Base-by-base conservation (phyloP, 2,329 filamentous ascomycete genomes). In the Aureobasidium mangrovei region DNA sequence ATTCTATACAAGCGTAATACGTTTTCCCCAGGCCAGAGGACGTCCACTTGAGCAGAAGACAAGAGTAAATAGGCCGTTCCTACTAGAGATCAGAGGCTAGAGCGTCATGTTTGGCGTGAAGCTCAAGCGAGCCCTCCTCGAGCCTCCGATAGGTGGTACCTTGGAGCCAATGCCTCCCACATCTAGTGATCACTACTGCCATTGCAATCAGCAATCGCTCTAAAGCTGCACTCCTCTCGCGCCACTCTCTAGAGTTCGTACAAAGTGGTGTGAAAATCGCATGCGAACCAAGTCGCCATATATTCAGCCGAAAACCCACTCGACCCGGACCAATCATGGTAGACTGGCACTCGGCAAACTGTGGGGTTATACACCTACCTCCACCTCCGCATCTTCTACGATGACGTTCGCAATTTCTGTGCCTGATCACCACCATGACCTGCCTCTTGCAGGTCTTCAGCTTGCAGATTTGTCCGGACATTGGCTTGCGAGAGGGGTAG, bases 401-500 rank as follows among this genome's bases (percentile, higher is more conserved):
- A 35, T 35, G 49, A 53, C 40, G 49, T 53, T n/a, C 12, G 10
- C 29, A 28, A 26, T 10, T n/a, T 10, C n/a, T 53, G 49, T 53
- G 12, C 49, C 49, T 53, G 49, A 53, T 53, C 49, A 32, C 36
- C 39, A 44, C 31, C 29, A 18, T 53, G 10, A 7, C 41, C 26
- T 35, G 32, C 49, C 24, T 40, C 9, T 40, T 40, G 8, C 5
- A 40, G 38, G n/a, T 18, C 38, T 10, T 9, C n/a, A 44, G 18
- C 7, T 18, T 53, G 49, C 49, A 53, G 24, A 29, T 53, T 53
- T 43, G 24, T 53, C 49, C 39, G 40, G 32, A 44, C 4, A 18
- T 43, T 26, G 31, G 43, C 40, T 31, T 18, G 7, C 29, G 27
- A 53, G 49, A 53, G 49, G 49, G 49, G 49, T 42, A 41, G 47